Conservation (phyloP, 2,329 filamentous ascomycete species). For the Tolypocladium tundrense region DNA sequence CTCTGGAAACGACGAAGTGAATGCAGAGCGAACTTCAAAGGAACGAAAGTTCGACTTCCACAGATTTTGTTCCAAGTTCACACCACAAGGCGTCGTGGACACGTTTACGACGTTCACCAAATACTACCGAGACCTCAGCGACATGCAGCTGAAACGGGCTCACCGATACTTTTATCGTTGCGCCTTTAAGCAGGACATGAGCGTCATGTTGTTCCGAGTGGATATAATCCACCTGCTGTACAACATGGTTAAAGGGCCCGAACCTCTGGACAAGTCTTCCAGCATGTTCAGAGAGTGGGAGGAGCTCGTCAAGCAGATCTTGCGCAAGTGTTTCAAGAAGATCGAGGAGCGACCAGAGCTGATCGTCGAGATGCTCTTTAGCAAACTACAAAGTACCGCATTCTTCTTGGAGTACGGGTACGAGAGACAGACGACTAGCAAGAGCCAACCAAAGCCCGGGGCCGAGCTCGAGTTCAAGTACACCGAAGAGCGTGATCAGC, state of each 20-base stretch:
- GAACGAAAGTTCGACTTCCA: slow-evolving; percentile 94
- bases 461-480: slow-evolving; percentile 77
- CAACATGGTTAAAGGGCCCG: slow-evolving; percentile 82
- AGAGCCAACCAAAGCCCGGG: slow-evolving; percentile 54
- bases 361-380: slow-evolving; percentile 87
- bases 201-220: slow-evolving; percentile 77
- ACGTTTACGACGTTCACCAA: slow-evolving; percentile 74
- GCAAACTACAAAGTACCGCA: slow-evolving; percentile 73
- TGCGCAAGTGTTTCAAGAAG: slow-evolving; percentile 74
- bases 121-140: slow-evolving; percentile 71
- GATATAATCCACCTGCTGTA: slow-evolving; percentile 86
- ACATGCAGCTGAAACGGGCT: slow-evolving; percentile 75
- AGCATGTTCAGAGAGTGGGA: slow-evolving; percentile 82
- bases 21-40: slow-evolving; percentile 59
- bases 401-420: slow-evolving; percentile 87
- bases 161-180: slow-evolving; percentile 92
- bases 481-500: slow-evolving; percentile 55
- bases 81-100: slow-evolving; percentile 75
- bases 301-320: slow-evolving; percentile 73
- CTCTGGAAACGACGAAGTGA: slow-evolving; percentile 59
- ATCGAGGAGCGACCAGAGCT: slow-evolving; percentile 77
- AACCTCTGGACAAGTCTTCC: slow-evolving; percentile 57
- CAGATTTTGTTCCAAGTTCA: slow-evolving; percentile 70
- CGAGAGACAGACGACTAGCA: slow-evolving; percentile 67
- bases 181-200: slow-evolving; percentile 89